Conservation (phyloP, 495 filamentous ascomycete species). For the Jackrogersella multiformis region DNA sequence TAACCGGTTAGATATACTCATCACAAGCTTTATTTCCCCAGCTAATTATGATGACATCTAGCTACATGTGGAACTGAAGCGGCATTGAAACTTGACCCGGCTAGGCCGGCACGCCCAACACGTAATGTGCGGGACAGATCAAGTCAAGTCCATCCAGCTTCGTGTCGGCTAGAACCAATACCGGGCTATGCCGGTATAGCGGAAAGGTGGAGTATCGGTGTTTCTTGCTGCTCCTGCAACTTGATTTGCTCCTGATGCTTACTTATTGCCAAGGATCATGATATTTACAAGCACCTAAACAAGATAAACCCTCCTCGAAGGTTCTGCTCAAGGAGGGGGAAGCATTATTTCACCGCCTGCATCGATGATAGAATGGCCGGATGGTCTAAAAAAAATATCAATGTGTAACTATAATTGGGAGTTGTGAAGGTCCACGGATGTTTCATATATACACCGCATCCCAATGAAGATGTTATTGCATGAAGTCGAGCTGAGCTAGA, state of each 20-base stretch:
- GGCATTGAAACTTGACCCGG: constrained; percentile 31
- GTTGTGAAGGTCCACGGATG: neutral
- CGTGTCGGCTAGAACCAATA: constrained; percentile 10
- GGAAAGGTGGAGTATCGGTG: constrained; percentile 22
- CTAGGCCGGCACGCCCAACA: constrained; percentile 30
- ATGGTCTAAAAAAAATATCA: no score
- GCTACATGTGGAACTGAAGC: constrained; percentile 23
- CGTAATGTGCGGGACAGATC: constrained; percentile 25
- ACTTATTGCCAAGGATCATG: constrained; percentile 13
- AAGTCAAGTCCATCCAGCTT: constrained; percentile 13
- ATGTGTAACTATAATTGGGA: no score
- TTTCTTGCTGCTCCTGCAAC: constrained; percentile 23
- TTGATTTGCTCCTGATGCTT: constrained; percentile 18
- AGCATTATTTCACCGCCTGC: neutral
- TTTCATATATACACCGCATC: constrained; percentile 3
- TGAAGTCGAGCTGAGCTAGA: constrained; percentile 2
- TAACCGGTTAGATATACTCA: neutral
- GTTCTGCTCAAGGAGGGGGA: neutral
- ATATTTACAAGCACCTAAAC: constrained; percentile 4
- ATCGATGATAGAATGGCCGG: neutral
- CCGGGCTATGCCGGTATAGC: constrained; percentile 23
- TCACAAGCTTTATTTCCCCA: constrained; percentile 15
- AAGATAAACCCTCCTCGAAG: neutral
- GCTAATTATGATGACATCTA: constrained; percentile 31
- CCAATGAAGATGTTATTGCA: neutral